These are phyloP conservation scores for Penicillium fimorum DNA, from an alignment of 495 filamentous ascomycete genomes.

Conservation along the genomic window DNA sequence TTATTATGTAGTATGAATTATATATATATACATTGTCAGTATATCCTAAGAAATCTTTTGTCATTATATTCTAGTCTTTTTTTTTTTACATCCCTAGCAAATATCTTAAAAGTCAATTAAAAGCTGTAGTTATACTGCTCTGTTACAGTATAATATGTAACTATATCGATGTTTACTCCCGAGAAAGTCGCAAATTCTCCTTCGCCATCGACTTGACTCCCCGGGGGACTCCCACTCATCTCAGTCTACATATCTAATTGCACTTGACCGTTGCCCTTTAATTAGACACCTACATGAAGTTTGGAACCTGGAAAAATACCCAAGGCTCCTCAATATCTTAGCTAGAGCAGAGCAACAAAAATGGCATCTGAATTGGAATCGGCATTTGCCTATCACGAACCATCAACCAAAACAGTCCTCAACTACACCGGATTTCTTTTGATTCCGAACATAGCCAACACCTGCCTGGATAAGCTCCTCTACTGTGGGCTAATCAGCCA, in stretches of 20 bases:
- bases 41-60: no score
- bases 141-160: no score
- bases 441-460: constrained; percentile 59
- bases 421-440: constrained; percentile 63
- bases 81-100: neutral
- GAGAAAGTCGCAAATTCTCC: neutral
- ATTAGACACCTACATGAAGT: neutral
- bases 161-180: neutral
- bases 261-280: neutral
- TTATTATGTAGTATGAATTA: no score
- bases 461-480: constrained; percentile 57
- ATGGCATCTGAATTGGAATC: constrained; percentile 13
- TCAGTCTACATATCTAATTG: neutral
- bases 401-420: constrained; percentile 56
- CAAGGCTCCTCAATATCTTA: neutral
- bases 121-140: neutral
- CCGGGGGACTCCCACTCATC: neutral
- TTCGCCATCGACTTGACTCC: neutral
- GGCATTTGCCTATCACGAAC: constrained; percentile 59
- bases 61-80: neutral
- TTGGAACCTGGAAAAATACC: neutral
- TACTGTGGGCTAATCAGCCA: constrained; percentile 76
- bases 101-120: neutral
- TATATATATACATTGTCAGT: no score
- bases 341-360: neutral